A percentile compares a stretch with the other conserved stretches of the same genome.
phyloP scores from a whole-genome alignment of 306 rosid genomes.

The Abrus pulchellus region DNA sequence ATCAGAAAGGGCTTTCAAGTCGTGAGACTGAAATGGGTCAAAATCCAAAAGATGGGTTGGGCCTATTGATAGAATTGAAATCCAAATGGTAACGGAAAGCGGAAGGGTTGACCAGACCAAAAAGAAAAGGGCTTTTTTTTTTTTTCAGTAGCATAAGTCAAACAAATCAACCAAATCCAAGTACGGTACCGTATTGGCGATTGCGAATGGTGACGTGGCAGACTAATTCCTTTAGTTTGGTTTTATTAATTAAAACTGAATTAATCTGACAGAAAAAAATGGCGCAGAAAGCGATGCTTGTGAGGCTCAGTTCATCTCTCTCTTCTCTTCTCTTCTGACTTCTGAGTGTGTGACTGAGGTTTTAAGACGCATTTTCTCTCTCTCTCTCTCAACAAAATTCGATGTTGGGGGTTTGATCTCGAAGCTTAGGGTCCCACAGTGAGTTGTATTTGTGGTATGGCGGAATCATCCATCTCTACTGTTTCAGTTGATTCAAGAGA shows the following conservation, averaged over 20 bases:
- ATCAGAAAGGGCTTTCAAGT: too few species aligned
- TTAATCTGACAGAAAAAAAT: slow-evolving; percentile 1
- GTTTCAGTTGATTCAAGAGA: slow-evolving; percentile 45
- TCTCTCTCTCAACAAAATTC: background rate
- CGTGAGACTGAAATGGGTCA: background rate
- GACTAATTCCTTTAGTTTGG: background rate
- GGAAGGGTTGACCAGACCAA: background rate
- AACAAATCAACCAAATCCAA: slow-evolving; percentile 1
- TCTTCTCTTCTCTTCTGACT: background rate
- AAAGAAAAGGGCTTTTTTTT: background rate
- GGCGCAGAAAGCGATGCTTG: slow-evolving; percentile 29
- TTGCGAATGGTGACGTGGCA: slow-evolving; percentile 32
- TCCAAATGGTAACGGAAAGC: background rate
- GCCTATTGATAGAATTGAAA: background rate
- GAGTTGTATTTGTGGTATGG: slow-evolving; percentile 57
- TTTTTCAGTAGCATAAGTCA: too few species aligned
- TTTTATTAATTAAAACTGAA: too few species aligned
- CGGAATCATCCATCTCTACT: slow-evolving; percentile 57
- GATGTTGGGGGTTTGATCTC: slow-evolving; percentile 8
- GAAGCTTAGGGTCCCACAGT: slow-evolving; percentile 15
- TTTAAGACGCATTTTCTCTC: background rate
- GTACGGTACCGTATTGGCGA: background rate
- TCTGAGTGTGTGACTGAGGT: background rate
- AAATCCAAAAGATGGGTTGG: background rate
- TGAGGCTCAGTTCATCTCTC: slow-evolving; percentile 13